Conservation (phyloP, 345 rosid species). For the Moringa oleifera region DNA sequence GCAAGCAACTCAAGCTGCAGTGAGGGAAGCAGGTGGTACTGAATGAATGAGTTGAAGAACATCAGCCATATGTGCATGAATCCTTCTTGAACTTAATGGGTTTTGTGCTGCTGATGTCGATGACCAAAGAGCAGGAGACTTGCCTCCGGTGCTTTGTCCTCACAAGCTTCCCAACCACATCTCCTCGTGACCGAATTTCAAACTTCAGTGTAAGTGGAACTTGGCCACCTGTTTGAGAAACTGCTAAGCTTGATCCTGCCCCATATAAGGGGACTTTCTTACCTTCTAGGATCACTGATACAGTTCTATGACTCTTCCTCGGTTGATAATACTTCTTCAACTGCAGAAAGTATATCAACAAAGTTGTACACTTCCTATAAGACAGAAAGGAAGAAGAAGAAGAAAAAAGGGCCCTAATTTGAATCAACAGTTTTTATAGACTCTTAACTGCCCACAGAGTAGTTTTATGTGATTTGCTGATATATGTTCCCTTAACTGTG, state of each 20-base stretch:
- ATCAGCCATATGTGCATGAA: conserved; percentile 35
- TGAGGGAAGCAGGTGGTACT: no score
- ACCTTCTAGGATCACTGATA: conserved; percentile 56
- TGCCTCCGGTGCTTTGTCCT: conserved; percentile 49
- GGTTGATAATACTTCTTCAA: conserved; percentile 69
- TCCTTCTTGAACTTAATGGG: conserved; percentile 51
- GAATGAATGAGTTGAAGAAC: not conserved
- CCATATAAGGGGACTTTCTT: conserved; percentile 68
- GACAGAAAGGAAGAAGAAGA: no score
- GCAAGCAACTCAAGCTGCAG: no score
- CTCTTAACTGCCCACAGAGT: no score
- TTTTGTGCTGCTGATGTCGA: conserved; percentile 46
- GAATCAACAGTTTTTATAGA: no score
- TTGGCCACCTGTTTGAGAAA: conserved; percentile 36
- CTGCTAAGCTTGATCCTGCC: conserved; percentile 54
- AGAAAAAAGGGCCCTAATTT: not conserved
- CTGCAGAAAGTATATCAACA: no score
- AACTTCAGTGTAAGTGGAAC: conserved; percentile 49
- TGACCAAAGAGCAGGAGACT: conserved; percentile 51
- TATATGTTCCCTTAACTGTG: not conserved
- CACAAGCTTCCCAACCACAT: conserved; percentile 82
- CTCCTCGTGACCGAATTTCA: conserved; percentile 53
- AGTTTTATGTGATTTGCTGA: no score
- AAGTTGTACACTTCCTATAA: no score
- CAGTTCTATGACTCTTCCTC: conserved; percentile 53